Percentiles rank a stretch among this genome's conserved stretches.
Evolutionary conservation across 2,329 filamentous ascomycete genomes (phyloP).

Genomic region (Colletotrichum kahawae): DNA sequence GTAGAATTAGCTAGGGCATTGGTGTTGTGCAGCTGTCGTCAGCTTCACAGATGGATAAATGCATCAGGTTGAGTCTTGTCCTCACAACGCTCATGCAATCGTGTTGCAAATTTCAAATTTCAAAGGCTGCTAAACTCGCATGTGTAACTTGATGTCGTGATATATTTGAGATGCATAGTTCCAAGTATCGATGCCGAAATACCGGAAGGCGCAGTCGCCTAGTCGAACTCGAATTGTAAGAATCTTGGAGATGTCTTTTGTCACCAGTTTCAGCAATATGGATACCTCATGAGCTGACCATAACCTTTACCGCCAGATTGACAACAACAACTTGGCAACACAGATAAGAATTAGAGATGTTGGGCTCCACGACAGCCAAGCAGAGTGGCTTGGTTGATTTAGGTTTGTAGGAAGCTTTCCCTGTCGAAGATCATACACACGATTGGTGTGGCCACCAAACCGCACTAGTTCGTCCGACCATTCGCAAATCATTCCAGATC

Average conservation of each 20-base stretch:
- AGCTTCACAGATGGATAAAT: background rate
- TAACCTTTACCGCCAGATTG: background rate
- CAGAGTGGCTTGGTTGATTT: background rate
- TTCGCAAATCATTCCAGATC: background rate
- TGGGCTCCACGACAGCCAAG: background rate
- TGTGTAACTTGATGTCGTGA: background rate
- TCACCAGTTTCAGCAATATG: background rate
- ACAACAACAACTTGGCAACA: background rate
- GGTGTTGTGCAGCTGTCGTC: background rate
- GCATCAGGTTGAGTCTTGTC: background rate
- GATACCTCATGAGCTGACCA: background rate
- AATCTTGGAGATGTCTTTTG: background rate
- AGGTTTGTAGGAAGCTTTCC: slow-evolving; percentile 4
- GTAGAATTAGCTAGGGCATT: background rate
- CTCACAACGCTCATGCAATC: too few relatives aligned
- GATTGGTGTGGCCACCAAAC: background rate
- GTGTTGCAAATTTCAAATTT: background rate
- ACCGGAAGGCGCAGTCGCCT: background rate
- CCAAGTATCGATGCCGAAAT: background rate
- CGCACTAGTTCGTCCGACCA: slow-evolving; percentile 5
- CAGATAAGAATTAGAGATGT: background rate
- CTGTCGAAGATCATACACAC: background rate
- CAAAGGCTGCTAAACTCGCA: fast-evolving
- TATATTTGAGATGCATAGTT: background rate
- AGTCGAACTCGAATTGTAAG: background rate